Conservation (phyloP, 805 yeast genomes). For the Zygoascus ofunaensis region DNA sequence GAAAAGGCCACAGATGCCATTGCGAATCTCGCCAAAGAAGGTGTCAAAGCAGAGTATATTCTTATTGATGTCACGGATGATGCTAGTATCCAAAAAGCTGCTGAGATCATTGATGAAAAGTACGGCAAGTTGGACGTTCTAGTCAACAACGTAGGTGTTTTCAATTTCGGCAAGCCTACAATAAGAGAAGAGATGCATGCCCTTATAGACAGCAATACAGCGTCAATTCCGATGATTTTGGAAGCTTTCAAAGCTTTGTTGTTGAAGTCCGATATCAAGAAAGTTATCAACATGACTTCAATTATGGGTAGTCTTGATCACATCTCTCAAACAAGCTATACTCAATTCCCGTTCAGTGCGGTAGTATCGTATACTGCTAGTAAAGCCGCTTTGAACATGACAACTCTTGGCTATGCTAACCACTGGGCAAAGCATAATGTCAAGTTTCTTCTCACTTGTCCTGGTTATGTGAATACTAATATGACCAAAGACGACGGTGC, state of each 20-base stretch:
- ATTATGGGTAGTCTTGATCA: not conserved
- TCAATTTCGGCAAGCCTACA: not conserved
- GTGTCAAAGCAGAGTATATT: not conserved
- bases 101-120: not conserved
- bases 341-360: not conserved
- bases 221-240: not conserved
- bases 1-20: not conserved
- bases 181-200: not conserved
- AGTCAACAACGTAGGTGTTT: not conserved
- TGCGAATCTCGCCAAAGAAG: not conserved
- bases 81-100: not conserved
- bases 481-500: not conserved
- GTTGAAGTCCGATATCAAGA: not conserved
- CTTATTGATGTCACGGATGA: not conserved
- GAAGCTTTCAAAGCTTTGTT: not conserved
- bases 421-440: not conserved
- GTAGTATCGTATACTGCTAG: not conserved
- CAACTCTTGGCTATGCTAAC: not conserved
- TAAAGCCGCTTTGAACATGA: not conserved
- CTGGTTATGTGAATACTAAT: slow-evolving; percentile 1
- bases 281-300: not conserved
- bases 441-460: not conserved
- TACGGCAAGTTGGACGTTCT: not conserved
- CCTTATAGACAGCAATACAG: not conserved
- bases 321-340: no score